phyloP scores from a whole-genome alignment of 1,284 basidiomycete species.

The Trichosporon sp. region DNA sequence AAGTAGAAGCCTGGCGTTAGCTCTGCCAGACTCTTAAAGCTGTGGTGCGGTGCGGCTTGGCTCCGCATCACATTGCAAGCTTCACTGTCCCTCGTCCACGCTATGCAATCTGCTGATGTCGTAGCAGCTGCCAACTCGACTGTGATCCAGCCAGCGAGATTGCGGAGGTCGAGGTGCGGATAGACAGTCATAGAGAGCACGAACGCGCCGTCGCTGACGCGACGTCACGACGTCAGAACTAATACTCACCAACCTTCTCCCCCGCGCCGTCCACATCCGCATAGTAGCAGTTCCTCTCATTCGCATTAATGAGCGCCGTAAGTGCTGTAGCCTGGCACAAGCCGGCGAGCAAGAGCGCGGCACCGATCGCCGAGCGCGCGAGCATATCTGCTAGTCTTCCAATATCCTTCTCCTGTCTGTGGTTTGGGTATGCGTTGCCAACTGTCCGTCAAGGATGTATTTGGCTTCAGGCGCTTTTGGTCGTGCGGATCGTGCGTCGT shows the following conservation, averaged over 20 bases:
- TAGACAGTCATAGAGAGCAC: neutral
- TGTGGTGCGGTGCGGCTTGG: no score
- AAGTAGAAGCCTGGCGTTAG: conserved; percentile 51
- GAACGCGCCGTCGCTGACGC: neutral
- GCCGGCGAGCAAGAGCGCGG: conserved; percentile 16
- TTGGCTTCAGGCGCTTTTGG: no score
- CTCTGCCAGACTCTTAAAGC: no score
- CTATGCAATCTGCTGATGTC: no score
- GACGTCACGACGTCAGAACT: neutral
- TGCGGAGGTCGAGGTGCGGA: no score
- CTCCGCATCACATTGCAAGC: no score
- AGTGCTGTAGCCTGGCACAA: conserved; percentile 59
- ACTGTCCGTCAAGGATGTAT: no score
- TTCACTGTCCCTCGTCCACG: no score
- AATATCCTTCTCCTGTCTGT: no score
- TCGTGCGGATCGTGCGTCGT: neutral
- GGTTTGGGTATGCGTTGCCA: no score
- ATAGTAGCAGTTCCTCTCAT: conserved; percentile 88
- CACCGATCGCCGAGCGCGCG: conserved; percentile 1
- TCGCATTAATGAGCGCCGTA: conserved; percentile 77
- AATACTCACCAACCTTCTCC: conserved; percentile 45
- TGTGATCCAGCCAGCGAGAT: no score
- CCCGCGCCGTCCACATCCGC: conserved; percentile 74
- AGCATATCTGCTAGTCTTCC: neutral
- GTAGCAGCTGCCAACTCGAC: no score